Conservation (phyloP, 345 rosid species). For the Salix brachista region DNA sequence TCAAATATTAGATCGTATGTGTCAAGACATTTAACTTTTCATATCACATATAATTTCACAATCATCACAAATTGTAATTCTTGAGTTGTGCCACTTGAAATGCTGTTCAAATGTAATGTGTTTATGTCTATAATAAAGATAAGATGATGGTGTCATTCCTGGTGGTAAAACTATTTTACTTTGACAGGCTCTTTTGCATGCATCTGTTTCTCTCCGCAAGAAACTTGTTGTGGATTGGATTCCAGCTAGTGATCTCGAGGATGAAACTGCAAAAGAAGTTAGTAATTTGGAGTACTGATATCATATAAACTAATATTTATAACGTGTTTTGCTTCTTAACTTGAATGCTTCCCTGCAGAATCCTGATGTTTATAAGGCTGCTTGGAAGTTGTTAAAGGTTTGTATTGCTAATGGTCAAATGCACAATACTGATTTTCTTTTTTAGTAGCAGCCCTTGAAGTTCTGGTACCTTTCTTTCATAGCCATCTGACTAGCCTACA, state of each 20-base stretch:
- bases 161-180: neutral
- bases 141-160: neutral
- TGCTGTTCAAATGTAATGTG: neutral
- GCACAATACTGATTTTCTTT: neutral
- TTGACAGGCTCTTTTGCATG: conserved; percentile 89
- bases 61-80: neutral
- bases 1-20: neutral
- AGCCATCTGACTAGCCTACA: conserved; percentile 9
- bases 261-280: conserved; percentile 63
- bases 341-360: conserved; percentile 42
- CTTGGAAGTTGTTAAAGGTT: conserved; percentile 86
- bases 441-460: neutral
- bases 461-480: neutral
- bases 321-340: neutral
- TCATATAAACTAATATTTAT: neutral
- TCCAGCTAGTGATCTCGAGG: conserved; percentile 95
- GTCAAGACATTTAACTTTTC: neutral
- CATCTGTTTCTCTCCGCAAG: conserved; percentile 71
- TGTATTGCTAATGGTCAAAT: neutral
- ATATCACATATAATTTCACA: neutral
- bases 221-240: conserved; percentile 90
- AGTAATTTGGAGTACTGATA: neutral
- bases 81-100: neutral
- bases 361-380: conserved; percentile 78
- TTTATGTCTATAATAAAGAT: neutral